Evolutionary conservation across 2,329 filamentous ascomycete species (phyloP).

Genomic region (Trichoderma harzianum): DNA sequence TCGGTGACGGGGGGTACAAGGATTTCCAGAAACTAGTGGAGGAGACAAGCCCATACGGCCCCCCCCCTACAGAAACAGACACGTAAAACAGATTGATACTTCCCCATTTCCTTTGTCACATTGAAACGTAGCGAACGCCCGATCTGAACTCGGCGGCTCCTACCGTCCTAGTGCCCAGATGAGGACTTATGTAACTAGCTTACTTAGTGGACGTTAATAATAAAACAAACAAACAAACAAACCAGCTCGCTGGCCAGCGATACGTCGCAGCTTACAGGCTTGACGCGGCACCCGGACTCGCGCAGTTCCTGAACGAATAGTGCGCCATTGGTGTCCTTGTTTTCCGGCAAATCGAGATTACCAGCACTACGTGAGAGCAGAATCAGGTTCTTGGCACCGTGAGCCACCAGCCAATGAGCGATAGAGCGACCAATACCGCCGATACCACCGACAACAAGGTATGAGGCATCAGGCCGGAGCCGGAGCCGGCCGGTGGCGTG

Average conservation of each 20-base stretch:
- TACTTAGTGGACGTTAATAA: too few relatives aligned
- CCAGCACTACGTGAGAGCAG: not conserved
- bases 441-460: not conserved
- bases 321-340: not conserved
- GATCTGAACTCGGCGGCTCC: too few relatives aligned
- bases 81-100: too few relatives aligned
- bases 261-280: not conserved
- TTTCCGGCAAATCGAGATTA: not conserved
- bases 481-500: not conserved
- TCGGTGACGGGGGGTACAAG: too few relatives aligned
- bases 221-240: too few relatives aligned
- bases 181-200: too few relatives aligned
- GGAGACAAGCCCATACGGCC: too few relatives aligned
- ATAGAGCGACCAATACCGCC: not conserved
- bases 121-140: too few relatives aligned
- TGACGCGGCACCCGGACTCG: not conserved
- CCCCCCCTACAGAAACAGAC: too few relatives aligned
- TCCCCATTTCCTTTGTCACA: too few relatives aligned
- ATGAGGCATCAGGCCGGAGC: not conserved
- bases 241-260: not conserved
- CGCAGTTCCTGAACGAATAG: not conserved
- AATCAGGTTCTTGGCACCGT: not conserved
- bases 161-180: too few relatives aligned
- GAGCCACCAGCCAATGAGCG: not conserved
- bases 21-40: too few relatives aligned